Base-by-base conservation (phyloP, 1,139 yeast genomes). In the Hansenula lynferdii region DNA sequence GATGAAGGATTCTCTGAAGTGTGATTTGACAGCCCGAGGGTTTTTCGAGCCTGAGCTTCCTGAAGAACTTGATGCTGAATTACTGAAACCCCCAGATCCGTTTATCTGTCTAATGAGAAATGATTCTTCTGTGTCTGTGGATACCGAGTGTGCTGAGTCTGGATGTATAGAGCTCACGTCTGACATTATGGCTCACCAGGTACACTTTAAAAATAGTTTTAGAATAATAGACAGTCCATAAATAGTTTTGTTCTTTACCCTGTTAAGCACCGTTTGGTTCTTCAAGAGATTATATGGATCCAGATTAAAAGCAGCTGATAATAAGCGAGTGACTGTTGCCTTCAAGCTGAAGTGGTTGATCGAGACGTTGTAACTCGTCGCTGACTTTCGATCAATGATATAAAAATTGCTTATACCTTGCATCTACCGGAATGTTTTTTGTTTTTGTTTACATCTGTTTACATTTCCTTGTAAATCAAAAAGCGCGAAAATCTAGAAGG, bases 61-160 rank as follows among this genome's bases (percentile, higher is more conserved):
- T 18, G 36, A 31, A 3, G 30, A 25, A 18, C 16, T 27, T 22
- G 38, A 36, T 12, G 35, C 29, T 1, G 47, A 40, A 19, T 41
- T 45, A 34, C 51, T 50, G 41, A 51, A 50, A 9, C 49, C 38
- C 16, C 45, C 50, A 2, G 55, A 51, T 31, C 39, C 46, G 41
- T 52, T 52, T 4, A 52, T 19, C 37, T 52, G 54, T 24, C 44
- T 47, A 37, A 52, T 44, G n/a, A 52, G 40, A 34, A 52, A 52
- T 2, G 56, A 52, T 35, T 52, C 56, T 29, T 52, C 56, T 18
- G 56, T 50, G 30, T 52, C 56, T 10, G 56, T 50, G 4, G 56
- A 52, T n/a, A 52, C 35, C 3, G 51, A 42, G 15, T 46, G 43
- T 28, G 47, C 45, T 3, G 31, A 18, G 10, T 31, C 34, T 23